A percentile compares a stretch with the other conserved stretches of the same genome.
phyloP scores from a whole-genome alignment of 2,329 filamentous ascomycete genomes.

The Juglanconis oblonga region DNA sequence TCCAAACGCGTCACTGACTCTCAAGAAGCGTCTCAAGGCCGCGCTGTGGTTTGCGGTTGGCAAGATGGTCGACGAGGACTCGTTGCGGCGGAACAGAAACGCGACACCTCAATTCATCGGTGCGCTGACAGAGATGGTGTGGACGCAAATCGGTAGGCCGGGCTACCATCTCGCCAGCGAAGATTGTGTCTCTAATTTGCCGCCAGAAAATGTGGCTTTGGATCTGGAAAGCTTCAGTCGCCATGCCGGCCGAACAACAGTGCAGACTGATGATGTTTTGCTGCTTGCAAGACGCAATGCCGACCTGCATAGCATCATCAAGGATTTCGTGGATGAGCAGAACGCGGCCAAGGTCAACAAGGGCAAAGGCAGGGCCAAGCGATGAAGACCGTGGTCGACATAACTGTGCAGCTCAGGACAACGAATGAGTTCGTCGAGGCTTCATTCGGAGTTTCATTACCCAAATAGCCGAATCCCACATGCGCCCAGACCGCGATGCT shows the following conservation, averaged over 20 bases:
- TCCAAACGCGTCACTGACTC: conserved; percentile 3
- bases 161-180: too few relatives aligned
- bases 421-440: too few relatives aligned
- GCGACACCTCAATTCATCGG: conserved; percentile 91
- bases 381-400: conserved; percentile 20
- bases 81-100: conserved; percentile 70
- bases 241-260: conserved; percentile 76
- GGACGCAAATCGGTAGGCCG: conserved; percentile 75
- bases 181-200: too few relatives aligned
- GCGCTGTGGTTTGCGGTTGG: conserved; percentile 82
- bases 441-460: too few relatives aligned
- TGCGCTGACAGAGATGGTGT: conserved; percentile 80
- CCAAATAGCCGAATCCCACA: too few relatives aligned
- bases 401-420: too few relatives aligned
- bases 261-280: conserved; percentile 84
- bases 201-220: conserved; percentile 51
- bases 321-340: conserved; percentile 61
- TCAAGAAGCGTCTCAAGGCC: conserved; percentile 69
- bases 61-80: conserved; percentile 85
- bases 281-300: conserved; percentile 85
- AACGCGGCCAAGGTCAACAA: conserved; percentile 40
- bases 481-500: too few relatives aligned
- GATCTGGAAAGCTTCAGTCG: conserved; percentile 59
- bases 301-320: conserved; percentile 74
- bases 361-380: conserved; percentile 31